phyloP scores from a whole-genome alignment of 306 rosid species.

The Vicia faba region DNA sequence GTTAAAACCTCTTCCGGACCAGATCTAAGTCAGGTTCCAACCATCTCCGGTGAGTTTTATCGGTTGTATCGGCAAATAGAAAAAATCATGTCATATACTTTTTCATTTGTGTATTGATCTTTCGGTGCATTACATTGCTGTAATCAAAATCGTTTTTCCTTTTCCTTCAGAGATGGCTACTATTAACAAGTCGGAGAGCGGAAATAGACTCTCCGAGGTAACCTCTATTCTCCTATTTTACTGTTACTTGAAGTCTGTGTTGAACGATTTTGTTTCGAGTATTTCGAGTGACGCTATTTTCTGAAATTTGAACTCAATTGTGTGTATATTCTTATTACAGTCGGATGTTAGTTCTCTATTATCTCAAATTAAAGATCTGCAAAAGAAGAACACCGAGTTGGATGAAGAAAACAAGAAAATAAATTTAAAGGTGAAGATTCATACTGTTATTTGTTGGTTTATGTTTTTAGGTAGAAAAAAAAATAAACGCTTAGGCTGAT shows the following conservation, averaged over 20 bases:
- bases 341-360: constrained; percentile 68
- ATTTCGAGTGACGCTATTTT: not conserved
- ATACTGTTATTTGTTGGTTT: constrained; percentile 16
- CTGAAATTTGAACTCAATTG: constrained; percentile 17
- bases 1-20: constrained; percentile 80
- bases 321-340: constrained; percentile 39
- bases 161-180: constrained; percentile 49
- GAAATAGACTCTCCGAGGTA: constrained; percentile 72
- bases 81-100: not conserved
- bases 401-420: constrained; percentile 61
- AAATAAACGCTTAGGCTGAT: constrained; percentile 30
- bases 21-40: constrained; percentile 61
- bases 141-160: not conserved
- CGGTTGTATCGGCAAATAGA: not conserved
- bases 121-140: not conserved
- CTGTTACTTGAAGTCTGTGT: not conserved
- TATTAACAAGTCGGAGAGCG: constrained; percentile 73
- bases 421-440: constrained; percentile 52
- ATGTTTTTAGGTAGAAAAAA: not conserved
- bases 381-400: constrained; percentile 66
- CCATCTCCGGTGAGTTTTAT: constrained; percentile 53
- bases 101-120: not conserved
- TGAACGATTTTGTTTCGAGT: not conserved
- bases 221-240: not conserved
- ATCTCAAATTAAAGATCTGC: constrained; percentile 72